These are phyloP conservation scores for Verticillium longisporum DNA, from an alignment of 2,329 filamentous ascomycete genomes.

Conservation along the genomic window DNA sequence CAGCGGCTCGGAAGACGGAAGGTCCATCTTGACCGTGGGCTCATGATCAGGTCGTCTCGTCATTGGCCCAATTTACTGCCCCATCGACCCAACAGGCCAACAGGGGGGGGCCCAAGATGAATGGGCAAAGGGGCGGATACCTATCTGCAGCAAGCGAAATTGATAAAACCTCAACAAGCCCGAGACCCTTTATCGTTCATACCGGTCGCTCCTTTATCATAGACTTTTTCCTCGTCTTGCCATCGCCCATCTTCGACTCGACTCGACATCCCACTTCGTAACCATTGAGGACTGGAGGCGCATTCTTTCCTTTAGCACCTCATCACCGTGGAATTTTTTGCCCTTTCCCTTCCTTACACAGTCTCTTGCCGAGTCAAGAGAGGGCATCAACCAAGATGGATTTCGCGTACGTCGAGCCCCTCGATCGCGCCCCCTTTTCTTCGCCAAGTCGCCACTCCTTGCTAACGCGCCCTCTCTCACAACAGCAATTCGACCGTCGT, in stretches of 20 bases:
- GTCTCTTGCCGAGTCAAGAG: slow-evolving; percentile 1
- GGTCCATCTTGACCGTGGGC: slow-evolving; percentile 20
- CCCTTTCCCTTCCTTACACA: slow-evolving; percentile 2
- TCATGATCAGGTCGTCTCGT: slow-evolving; percentile 23
- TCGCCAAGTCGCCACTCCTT: not conserved
- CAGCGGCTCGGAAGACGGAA: slow-evolving; percentile 23
- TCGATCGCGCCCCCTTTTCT: not conserved
- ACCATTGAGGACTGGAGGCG: not conserved
- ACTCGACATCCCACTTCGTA: not conserved
- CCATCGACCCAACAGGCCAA: not conserved
- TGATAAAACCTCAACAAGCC: slow-evolving; percentile 14
- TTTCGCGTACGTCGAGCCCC: slow-evolving; percentile 14
- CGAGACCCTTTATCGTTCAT: slow-evolving; percentile 6
- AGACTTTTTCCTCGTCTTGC: slow-evolving; percentile 4
- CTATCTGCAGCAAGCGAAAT: slow-evolving; percentile 10
- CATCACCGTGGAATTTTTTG: not conserved
- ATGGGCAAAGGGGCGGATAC: not conserved
- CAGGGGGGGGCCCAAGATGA: not conserved
- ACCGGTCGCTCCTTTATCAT: slow-evolving; percentile 5
- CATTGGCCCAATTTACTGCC: slow-evolving; percentile 2
- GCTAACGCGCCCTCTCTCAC: slow-evolving; percentile 6
- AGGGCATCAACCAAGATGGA: slow-evolving; percentile 21
- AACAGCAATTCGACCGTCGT: slow-evolving; percentile 44
- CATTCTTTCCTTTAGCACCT: slow-evolving; percentile 2
- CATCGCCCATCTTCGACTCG: not conserved